Conservation (phyloP, 1,284 basidiomycete species). For the Cryptococcus neoformans region DNA sequence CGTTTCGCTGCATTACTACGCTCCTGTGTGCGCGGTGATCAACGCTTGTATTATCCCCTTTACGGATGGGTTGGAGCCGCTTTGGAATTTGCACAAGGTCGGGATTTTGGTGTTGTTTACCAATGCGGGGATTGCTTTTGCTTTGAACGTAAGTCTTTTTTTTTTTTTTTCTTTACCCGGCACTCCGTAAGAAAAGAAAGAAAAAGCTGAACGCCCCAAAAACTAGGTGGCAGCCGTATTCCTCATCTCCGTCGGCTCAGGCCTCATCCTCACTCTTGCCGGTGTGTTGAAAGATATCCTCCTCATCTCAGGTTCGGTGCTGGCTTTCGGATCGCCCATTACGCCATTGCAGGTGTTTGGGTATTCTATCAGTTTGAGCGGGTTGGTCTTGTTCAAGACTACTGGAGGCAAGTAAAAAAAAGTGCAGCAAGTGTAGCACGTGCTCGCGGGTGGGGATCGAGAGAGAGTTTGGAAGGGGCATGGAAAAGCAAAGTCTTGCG, state of each 20-base stretch:
- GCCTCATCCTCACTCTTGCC: conserved; percentile 86
- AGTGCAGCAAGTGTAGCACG: too few relatives aligned
- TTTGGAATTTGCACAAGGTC: conserved; percentile 67
- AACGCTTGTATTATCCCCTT: conserved; percentile 86
- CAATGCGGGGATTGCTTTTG: conserved; percentile 86
- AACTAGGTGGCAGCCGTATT: conserved; percentile 83
- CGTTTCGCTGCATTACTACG: conserved; percentile 93
- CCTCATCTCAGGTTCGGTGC: conserved; percentile 82
- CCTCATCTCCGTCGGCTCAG: conserved; percentile 82
- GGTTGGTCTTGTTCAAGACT: conserved; percentile 48
- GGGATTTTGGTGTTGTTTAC: conserved; percentile 74
- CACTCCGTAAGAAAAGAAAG: conserved; percentile 63
- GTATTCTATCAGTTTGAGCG: conserved; percentile 50
- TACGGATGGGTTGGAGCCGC: conserved; percentile 84
- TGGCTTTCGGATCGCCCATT: conserved; percentile 74
- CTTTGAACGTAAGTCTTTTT: conserved; percentile 62
- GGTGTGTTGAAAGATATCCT: conserved; percentile 88
- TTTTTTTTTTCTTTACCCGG: neutral
- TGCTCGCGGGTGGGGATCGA: neutral
- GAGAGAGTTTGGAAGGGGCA: neutral
- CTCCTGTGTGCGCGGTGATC: conserved; percentile 89
- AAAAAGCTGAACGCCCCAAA: too few relatives aligned
- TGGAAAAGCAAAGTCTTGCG: too few relatives aligned
- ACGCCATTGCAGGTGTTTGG: conserved; percentile 84
- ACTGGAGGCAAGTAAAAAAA: conserved; percentile 43